phyloP scores from a whole-genome alignment of 1,139 yeast species.

The Lodderomyces parapsilosis region DNA sequence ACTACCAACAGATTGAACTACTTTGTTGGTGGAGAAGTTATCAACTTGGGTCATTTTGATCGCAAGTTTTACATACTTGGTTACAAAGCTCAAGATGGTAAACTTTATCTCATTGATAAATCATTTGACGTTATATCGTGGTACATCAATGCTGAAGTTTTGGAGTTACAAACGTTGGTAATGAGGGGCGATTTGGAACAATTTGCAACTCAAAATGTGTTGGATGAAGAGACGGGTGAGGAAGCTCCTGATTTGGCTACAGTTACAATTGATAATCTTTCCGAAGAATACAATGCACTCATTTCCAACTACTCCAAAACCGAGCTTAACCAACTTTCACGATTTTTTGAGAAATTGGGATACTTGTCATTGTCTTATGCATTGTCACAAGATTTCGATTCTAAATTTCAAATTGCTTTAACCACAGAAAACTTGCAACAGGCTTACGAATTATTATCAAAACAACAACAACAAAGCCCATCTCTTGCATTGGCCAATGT shows the following conservation, averaged over 20 bases:
- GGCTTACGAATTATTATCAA: slow-evolving; percentile 71
- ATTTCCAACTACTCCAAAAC: slow-evolving; percentile 54
- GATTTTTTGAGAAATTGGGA: slow-evolving; percentile 93
- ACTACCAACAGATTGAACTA: slow-evolving; percentile 85
- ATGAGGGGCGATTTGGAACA: slow-evolving; percentile 84
- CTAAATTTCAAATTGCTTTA: slow-evolving; percentile 69
- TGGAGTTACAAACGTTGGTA: slow-evolving; percentile 93
- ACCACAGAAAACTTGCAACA: slow-evolving; percentile 63
- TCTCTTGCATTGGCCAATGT: slow-evolving; percentile 34
- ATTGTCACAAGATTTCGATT: slow-evolving; percentile 81
- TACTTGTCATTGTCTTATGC: slow-evolving; percentile 77
- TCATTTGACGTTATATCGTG: slow-evolving; percentile 82
- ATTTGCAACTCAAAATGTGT: slow-evolving; percentile 31
- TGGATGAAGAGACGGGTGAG: slow-evolving; percentile 42
- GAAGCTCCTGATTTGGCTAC: slow-evolving; percentile 47
- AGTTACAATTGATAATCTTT: slow-evolving; percentile 61
- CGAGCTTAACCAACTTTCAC: slow-evolving; percentile 78
- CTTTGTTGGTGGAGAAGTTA: slow-evolving; percentile 90
- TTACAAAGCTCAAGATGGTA: slow-evolving; percentile 79
- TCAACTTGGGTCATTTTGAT: slow-evolving; percentile 91
- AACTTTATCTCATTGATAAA: slow-evolving; percentile 87
- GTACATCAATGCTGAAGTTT: slow-evolving; percentile 76
- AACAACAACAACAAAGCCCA: slow-evolving; percentile 51
- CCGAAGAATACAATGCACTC: slow-evolving; percentile 50
- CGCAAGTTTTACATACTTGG: slow-evolving; percentile 85